Percentiles rank a stretch among this genome's conserved stretches.
These are phyloP conservation scores for Glebionis coronaria DNA, from an alignment of 129 eudicot species.

Conservation along the genomic window DNA sequence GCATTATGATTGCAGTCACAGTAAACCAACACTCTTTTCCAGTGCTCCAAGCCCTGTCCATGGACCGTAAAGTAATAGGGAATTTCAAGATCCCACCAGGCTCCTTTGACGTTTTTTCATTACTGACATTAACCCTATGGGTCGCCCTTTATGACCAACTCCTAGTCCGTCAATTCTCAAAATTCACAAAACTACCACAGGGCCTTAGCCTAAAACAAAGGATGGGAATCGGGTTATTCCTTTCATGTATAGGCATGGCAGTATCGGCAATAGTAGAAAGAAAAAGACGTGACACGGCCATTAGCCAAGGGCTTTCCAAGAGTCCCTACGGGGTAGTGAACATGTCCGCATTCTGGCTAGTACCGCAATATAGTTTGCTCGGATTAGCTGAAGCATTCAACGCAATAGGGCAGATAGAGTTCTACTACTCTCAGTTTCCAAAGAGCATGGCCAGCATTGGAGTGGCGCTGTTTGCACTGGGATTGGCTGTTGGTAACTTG, in stretches of 20 bases:
- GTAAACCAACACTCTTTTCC: slow-evolving; percentile 61
- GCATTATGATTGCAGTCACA: slow-evolving; percentile 50
- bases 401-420: slow-evolving; percentile 79
- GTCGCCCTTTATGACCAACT: slow-evolving; percentile 62
- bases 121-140: slow-evolving; percentile 63
- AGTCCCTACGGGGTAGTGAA: slow-evolving; percentile 33
- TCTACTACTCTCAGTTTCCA: slow-evolving; percentile 76
- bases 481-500: slow-evolving; percentile 56
- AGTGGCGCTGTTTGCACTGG: slow-evolving; percentile 60
- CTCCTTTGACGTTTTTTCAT: slow-evolving; percentile 47
- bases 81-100: slow-evolving; percentile 66
- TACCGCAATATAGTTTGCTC: slow-evolving; percentile 52
- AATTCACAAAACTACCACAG: slow-evolving; percentile 39
- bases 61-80: slow-evolving; percentile 52
- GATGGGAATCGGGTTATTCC: slow-evolving; percentile 65
- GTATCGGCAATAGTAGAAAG: slow-evolving; percentile 58
- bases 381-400: slow-evolving; percentile 80
- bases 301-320: slow-evolving; percentile 39
- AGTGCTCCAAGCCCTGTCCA: slow-evolving; percentile 61
- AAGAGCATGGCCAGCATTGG: slow-evolving; percentile 85
- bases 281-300: slow-evolving; percentile 42
- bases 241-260: slow-evolving; percentile 41
- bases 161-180: slow-evolving; percentile 47
- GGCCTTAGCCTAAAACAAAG: slow-evolving; percentile 53
- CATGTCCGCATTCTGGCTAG: slow-evolving; percentile 81